These are phyloP conservation scores for Mollisia scopiformis DNA, from an alignment of 2,329 filamentous ascomycete genomes.

Conservation along the genomic window DNA sequence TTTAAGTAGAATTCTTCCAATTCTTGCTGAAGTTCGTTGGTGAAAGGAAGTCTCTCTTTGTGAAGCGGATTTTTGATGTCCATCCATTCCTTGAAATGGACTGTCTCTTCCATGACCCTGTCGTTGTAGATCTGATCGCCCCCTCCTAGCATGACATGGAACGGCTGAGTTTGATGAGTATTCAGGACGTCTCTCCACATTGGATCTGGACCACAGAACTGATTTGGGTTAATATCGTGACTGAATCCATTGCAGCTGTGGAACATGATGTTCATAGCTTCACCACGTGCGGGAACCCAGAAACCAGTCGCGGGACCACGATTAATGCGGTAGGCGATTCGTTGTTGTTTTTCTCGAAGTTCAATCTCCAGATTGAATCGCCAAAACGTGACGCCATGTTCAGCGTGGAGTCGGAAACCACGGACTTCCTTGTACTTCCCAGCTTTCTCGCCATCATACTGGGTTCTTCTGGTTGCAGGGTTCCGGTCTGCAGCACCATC, in stretches of 20 bases:
- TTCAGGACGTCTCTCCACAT: slow-evolving; percentile 97
- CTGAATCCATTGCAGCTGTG: slow-evolving; percentile 98
- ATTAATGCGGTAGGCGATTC: slow-evolving; percentile 96
- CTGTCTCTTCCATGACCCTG: slow-evolving; percentile 73
- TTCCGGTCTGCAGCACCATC: slow-evolving; percentile 53
- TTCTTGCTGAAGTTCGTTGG: slow-evolving; percentile 81
- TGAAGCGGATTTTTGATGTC: slow-evolving; percentile 76
- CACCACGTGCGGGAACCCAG: slow-evolving; percentile 84
- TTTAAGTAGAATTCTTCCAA: slow-evolving; percentile 87
- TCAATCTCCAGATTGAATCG: slow-evolving; percentile 95
- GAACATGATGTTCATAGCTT: slow-evolving; percentile 99
- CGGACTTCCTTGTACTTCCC: slow-evolving; percentile 83
- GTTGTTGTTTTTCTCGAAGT: slow-evolving; percentile 74
- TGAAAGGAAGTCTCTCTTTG: slow-evolving; percentile 81
- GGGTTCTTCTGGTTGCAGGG: slow-evolving; percentile 55
- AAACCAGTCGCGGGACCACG: slow-evolving; percentile 85
- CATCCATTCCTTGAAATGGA: slow-evolving; percentile 82
- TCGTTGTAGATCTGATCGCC: slow-evolving; percentile 98
- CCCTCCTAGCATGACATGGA: slow-evolving; percentile 97
- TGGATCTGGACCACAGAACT: slow-evolving; percentile 90
- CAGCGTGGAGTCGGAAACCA: slow-evolving; percentile 80
- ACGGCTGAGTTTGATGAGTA: slow-evolving; percentile 85
- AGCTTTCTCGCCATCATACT: slow-evolving; percentile 76
- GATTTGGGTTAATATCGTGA: slow-evolving; percentile 72
- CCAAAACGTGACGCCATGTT: slow-evolving; percentile 94